A percentile compares a stretch with the other conserved stretches of the same genome.
Conservation (phyloP, 306 rosid genomes). For the Lathyrus tuberosus region DNA sequence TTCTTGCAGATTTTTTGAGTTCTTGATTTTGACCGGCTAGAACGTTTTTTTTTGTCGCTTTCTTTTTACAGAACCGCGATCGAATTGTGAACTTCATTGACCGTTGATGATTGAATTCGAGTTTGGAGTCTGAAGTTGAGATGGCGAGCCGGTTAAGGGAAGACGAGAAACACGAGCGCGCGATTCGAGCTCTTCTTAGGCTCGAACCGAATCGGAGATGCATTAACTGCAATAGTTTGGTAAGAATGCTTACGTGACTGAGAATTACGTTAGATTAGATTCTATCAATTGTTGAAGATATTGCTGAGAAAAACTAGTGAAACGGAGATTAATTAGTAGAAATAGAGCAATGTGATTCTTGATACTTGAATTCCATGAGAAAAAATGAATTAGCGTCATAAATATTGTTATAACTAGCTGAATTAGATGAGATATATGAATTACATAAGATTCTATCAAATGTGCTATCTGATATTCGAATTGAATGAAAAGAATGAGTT, state of each 20-base stretch:
- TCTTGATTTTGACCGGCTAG: constrained; percentile 7
- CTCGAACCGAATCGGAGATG: constrained; percentile 82
- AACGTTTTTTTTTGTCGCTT: neutral
- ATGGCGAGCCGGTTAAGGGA: constrained; percentile 80
- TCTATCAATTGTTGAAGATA: neutral
- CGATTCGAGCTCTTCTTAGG: constrained; percentile 86
- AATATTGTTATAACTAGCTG: neutral
- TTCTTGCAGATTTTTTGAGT: neutral
- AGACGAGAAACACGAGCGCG: constrained; percentile 87
- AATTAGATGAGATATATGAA: too few relatives aligned
- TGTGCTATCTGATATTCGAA: too few relatives aligned
- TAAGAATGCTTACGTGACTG: constrained; percentile 34
- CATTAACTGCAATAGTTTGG: constrained; percentile 90
- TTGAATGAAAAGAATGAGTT: too few relatives aligned
- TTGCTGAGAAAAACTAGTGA: neutral
- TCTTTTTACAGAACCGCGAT: neutral
- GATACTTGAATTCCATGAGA: neutral
- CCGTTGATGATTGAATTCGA: constrained; percentile 30
- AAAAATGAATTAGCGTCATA: neutral
- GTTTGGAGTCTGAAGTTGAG: constrained; percentile 37
- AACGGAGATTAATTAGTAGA: too few relatives aligned
- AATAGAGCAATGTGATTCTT: too few relatives aligned
- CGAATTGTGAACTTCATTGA: neutral
- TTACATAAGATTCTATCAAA: too few relatives aligned
- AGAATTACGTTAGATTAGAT: neutral